phyloP scores from a whole-genome alignment of 106 monocot genomes.

The Allium cepa region DNA sequence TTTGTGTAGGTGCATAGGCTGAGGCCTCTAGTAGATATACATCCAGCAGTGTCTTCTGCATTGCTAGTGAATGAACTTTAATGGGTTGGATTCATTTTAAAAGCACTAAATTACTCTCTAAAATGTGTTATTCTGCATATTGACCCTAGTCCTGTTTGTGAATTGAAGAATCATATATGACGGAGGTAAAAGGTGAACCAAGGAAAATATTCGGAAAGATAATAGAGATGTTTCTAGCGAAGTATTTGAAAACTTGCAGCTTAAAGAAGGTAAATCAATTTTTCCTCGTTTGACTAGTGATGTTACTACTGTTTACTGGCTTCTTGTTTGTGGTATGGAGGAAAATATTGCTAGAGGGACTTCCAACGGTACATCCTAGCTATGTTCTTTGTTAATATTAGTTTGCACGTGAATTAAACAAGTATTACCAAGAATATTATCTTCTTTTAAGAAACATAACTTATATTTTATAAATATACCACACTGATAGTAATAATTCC shows the following conservation, averaged over 20 bases:
- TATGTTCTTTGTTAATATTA: background rate
- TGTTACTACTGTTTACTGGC: conserved; percentile 60
- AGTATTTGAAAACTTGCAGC: conserved; percentile 24
- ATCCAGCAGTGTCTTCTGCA: conserved; percentile 69
- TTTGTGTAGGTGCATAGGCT: conserved; percentile 59
- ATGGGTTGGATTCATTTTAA: conserved; percentile 81
- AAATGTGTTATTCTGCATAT: conserved; percentile 73
- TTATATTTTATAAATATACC: no score
- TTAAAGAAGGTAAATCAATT: conserved; percentile 54
- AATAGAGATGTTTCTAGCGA: conserved; percentile 11
- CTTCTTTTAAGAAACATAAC: no score
- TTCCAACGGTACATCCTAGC: conserved; percentile 44
- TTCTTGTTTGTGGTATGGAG: conserved; percentile 84
- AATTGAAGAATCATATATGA: conserved; percentile 58
- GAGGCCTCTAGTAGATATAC: conserved; percentile 82
- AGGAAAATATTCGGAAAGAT: conserved; percentile 8
- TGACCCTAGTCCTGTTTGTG: conserved; percentile 77
- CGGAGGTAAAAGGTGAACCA: conserved; percentile 64
- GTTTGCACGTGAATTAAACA: background rate
- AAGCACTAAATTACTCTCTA: conserved; percentile 75
- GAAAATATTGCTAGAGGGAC: conserved; percentile 64
- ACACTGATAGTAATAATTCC: no score
- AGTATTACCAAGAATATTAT: no score
- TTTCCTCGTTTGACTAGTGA: conserved; percentile 87
- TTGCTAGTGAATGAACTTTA: conserved; percentile 93